Evolutionary conservation across 345 rosid species (phyloP).

Genomic region (Clarkia xantiana): DNA sequence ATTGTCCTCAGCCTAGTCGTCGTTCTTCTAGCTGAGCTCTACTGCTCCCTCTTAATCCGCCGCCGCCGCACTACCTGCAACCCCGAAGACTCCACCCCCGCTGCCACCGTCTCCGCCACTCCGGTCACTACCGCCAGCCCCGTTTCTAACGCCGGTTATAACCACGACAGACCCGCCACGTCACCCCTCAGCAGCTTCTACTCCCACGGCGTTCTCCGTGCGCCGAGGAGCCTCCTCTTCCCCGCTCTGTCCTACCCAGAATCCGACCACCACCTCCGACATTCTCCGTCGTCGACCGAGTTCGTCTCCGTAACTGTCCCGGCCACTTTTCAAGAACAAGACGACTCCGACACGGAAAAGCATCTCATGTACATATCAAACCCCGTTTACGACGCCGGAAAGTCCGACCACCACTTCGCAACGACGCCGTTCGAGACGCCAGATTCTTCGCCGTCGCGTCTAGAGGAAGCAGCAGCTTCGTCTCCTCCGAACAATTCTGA

Average conservation of each 20-base stretch:
- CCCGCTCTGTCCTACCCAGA: constrained; percentile 15
- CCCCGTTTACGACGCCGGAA: constrained; percentile 49
- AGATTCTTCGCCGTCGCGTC: constrained; percentile 58
- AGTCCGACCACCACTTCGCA: constrained; percentile 7
- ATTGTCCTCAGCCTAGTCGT: constrained; percentile 58
- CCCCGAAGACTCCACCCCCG: constrained; percentile 11
- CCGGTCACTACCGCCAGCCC: constrained; percentile 3
- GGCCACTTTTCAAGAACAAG: constrained; percentile 5
- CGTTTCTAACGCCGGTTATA: constrained; percentile 5
- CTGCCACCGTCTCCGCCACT: constrained; percentile 11
- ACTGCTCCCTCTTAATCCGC: constrained; percentile 63
- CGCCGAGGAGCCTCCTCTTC: constrained; percentile 43
- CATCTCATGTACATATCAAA: constrained; percentile 65
- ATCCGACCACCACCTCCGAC: background rate
- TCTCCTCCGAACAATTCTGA: constrained; percentile 22
- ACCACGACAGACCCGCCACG: constrained; percentile 6
- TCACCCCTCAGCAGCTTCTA: constrained; percentile 34
- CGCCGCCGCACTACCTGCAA: constrained; percentile 20
- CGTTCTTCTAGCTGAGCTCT: constrained; percentile 71
- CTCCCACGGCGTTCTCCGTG: constrained; percentile 53
- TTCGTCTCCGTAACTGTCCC: constrained; percentile 1
- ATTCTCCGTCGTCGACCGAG: too few relatives aligned
- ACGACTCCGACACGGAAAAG: constrained; percentile 6
- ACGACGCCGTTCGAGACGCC: constrained; percentile 75
- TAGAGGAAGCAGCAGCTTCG: constrained; percentile 28